Conservation (phyloP, 306 rosid species). For the Glycine soja region DNA sequence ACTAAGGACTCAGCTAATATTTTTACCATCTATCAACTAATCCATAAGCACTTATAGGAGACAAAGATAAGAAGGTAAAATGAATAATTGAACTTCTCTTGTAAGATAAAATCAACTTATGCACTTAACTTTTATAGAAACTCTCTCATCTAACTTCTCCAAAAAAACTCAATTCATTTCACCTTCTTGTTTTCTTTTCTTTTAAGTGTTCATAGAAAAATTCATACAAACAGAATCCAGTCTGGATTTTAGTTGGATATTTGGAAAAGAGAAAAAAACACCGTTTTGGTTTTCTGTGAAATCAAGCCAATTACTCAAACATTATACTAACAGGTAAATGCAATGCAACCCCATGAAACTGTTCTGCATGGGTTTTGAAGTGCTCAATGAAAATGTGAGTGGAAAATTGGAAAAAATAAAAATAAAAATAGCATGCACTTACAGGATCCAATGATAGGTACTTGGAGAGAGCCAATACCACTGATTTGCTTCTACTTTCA, state of each 20-base stretch:
- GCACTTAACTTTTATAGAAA: too few species aligned
- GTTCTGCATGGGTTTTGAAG: neutral
- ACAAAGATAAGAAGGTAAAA: too few species aligned
- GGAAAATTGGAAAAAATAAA: neutral
- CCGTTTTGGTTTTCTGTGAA: neutral
- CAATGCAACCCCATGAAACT: neutral
- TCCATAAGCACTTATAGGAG: neutral
- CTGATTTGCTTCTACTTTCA: constrained; percentile 56
- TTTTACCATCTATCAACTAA: constrained; percentile 2
- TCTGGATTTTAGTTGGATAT: neutral
- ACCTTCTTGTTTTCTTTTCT: neutral
- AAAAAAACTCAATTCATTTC: neutral
- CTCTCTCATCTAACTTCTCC: too few species aligned
- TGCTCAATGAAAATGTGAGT: neutral
- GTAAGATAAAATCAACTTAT: too few species aligned
- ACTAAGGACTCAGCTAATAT: neutral
- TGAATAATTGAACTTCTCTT: too few species aligned
- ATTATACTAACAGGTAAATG: neutral
- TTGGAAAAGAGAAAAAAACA: neutral
- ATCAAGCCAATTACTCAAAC: neutral
- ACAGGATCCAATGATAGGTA: constrained; percentile 72
- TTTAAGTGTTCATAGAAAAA: neutral
- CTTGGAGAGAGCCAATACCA: constrained; percentile 66
- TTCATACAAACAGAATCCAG: neutral
- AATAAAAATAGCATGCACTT: constrained; percentile 32